A percentile compares a stretch with the other conserved stretches of the same genome.
Conservation (phyloP, 202 grass and related monocot species). For the Digitaria exilis region DNA sequence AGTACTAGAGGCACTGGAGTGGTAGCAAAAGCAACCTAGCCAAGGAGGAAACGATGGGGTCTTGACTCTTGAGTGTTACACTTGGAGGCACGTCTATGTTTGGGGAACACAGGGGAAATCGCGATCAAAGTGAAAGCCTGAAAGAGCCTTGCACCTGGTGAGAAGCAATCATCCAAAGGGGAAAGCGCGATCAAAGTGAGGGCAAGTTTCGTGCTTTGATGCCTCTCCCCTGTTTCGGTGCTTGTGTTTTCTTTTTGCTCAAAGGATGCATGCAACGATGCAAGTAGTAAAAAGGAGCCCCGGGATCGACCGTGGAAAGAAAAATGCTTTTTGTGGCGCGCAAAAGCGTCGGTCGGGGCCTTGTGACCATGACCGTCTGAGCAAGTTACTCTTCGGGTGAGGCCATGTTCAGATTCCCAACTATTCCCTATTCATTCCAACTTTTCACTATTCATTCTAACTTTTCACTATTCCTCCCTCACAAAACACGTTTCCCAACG, state of each 20-base stretch:
- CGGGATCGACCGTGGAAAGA: not conserved
- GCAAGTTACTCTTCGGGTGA: constrained; percentile 15
- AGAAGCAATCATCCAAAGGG: constrained; percentile 41
- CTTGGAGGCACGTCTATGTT: constrained; percentile 13
- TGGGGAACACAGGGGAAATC: no score
- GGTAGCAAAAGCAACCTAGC: not conserved
- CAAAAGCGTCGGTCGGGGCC: not conserved
- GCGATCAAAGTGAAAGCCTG: not conserved
- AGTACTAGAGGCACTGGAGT: not conserved
- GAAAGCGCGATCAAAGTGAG: constrained; percentile 30
- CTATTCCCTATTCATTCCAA: no score
- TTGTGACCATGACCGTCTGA: constrained; percentile 3
- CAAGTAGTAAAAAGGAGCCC: constrained; percentile 25
- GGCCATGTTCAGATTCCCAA: no score
- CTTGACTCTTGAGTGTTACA: not conserved
- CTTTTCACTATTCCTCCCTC: no score
- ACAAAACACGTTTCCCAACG: no score
- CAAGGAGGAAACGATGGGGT: not conserved
- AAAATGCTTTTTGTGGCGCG: constrained; percentile 11
- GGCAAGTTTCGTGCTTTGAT: constrained; percentile 48
- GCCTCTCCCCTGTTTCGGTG: not conserved
- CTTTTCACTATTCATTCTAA: no score
- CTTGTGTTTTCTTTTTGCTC: constrained; percentile 29
- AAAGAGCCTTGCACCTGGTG: constrained; percentile 22
- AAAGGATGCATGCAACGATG: constrained; percentile 37